Conservation (phyloP, 306 rosid genomes). For the Herpetospermum pedunculosum region DNA sequence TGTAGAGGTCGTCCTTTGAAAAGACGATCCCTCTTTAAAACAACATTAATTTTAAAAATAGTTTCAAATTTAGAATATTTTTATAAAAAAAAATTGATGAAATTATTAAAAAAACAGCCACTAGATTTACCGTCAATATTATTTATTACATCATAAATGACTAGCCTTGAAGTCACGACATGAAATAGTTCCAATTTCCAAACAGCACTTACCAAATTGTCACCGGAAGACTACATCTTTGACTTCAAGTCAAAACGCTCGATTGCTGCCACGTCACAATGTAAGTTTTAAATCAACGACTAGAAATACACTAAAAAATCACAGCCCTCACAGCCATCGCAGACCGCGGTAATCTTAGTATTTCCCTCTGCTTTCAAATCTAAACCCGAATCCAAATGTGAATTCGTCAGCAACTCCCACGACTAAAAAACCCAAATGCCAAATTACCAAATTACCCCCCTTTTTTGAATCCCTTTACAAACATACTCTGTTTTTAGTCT, state of each 20-base stretch:
- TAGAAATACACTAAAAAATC: not conserved
- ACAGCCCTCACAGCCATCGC: constrained; percentile 12
- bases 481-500: not conserved
- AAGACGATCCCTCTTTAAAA: too few species aligned
- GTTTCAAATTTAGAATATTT: too few species aligned
- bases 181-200: not conserved
- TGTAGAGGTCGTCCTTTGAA: too few species aligned
- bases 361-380: not conserved
- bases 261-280: not conserved
- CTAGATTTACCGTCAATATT: too few species aligned
- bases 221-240: not conserved
- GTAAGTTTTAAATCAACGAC: not conserved
- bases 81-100: too few species aligned
- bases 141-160: constrained; percentile 11
- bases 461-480: not conserved
- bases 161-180: constrained; percentile 11
- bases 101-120: too few species aligned
- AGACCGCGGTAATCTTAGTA: constrained; percentile 1
- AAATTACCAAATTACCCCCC: not conserved
- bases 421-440: not conserved
- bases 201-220: not conserved
- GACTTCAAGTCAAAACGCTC: not conserved
- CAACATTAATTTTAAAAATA: too few species aligned
- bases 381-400: constrained; percentile 16
- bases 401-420: constrained; percentile 13